phyloP scores from a whole-genome alignment of 371 early-diverging fungal species.

The Apophysomyces trapeziformis region DNA sequence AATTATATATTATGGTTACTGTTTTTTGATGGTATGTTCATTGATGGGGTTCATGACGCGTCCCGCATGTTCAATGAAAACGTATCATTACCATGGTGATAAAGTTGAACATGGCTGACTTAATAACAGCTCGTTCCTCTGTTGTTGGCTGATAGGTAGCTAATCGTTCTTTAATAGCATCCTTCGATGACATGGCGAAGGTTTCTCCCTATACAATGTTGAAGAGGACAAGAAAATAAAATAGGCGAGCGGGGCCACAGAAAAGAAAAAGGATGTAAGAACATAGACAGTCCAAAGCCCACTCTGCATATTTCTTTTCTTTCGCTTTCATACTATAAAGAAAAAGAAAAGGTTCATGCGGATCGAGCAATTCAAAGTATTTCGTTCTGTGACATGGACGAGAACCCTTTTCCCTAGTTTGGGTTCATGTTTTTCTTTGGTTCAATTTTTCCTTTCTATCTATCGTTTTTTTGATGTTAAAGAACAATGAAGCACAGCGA shows the following conservation, averaged over 20 bases:
- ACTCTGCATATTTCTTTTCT: too few relatives aligned
- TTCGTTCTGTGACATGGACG: too few relatives aligned
- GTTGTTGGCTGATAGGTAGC: conserved; percentile 31
- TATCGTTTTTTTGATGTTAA: too few relatives aligned
- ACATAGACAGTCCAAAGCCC: too few relatives aligned
- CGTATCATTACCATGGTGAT: conserved; percentile 19
- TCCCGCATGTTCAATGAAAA: neutral
- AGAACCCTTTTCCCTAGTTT: conserved; percentile 1
- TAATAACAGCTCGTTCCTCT: conserved; percentile 36
- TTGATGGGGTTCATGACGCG: too few relatives aligned
- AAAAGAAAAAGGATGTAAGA: too few relatives aligned
- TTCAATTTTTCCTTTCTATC: neutral
- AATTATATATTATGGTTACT: neutral
- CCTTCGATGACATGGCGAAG: conserved; percentile 19
- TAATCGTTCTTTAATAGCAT: conserved; percentile 35
- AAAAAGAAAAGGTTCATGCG: too few relatives aligned
- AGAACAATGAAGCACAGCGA: neutral
- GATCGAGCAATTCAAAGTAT: too few relatives aligned
- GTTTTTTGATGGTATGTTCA: too few relatives aligned
- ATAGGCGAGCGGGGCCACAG: too few relatives aligned
- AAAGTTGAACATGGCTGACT: conserved; percentile 43
- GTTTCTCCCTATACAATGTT: neutral
- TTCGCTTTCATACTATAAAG: too few relatives aligned
- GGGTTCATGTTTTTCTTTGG: neutral
- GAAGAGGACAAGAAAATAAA: neutral